Evolutionary conservation across 768 basidiomycete species (phyloP).

Genomic region (Phylloporus rhodoxanthus): DNA sequence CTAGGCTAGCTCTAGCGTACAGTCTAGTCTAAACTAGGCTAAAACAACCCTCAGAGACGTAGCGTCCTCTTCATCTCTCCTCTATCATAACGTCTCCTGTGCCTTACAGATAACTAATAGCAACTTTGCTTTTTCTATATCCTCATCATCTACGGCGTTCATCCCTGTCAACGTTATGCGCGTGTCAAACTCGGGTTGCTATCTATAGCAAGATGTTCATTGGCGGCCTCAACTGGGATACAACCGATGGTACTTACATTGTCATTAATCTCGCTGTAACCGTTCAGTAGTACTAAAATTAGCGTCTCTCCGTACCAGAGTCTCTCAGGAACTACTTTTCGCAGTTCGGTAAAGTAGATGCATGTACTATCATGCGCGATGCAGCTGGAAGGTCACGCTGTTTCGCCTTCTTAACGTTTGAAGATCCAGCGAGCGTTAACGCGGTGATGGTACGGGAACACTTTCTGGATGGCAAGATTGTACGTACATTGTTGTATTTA

Average conservation of each 20-base stretch:
- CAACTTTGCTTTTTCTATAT: conserved; percentile 45
- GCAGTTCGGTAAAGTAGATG: conserved; percentile 95
- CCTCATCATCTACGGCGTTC: conserved; percentile 24
- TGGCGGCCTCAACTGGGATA: conserved; percentile 99
- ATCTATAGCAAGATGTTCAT: conserved; percentile 98
- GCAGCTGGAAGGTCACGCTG: conserved; percentile 90
- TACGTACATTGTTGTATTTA: conserved; percentile 42
- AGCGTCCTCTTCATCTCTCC: conserved; percentile 57
- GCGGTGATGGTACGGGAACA: conserved; percentile 95
- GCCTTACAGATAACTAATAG: conserved; percentile 76
- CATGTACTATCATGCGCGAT: conserved; percentile 99
- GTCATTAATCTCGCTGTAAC: conserved; percentile 33
- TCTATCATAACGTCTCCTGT: conserved; percentile 58
- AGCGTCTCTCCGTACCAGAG: conserved; percentile 42
- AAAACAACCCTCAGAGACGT: conserved; percentile 56
- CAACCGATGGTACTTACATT: conserved; percentile 84
- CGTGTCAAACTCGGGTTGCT: conserved; percentile 20
- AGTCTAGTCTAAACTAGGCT: conserved; percentile 79
- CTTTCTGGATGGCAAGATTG: conserved; percentile 94
- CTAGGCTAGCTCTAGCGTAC: conserved; percentile 75
- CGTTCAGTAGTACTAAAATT: conserved; percentile 42
- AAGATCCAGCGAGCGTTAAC: conserved; percentile 87
- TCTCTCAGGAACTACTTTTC: conserved; percentile 81
- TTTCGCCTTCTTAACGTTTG: conserved; percentile 97
- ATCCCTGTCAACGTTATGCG: conserved; percentile 22